phyloP scores from a whole-genome alignment of 495 filamentous ascomycete species.

The Annulohypoxylon moriforme region DNA sequence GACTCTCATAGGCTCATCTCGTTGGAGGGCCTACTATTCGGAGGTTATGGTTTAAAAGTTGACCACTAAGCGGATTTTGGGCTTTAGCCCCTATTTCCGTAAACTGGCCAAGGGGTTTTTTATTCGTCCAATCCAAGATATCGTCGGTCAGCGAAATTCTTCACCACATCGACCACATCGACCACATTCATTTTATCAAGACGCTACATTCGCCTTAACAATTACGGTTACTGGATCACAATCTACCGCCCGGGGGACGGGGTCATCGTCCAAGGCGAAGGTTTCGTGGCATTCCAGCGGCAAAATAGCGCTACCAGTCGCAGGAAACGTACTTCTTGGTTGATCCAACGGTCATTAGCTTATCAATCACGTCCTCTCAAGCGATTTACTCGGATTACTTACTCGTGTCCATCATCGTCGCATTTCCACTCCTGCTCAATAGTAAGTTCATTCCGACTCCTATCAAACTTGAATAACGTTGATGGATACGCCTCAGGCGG shows the following conservation, averaged over 20 bases:
- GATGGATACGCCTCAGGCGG: constrained; percentile 32
- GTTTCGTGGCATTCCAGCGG: constrained; percentile 20
- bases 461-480: constrained; percentile 26
- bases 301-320: constrained; percentile 5
- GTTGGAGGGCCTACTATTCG: too few species aligned
- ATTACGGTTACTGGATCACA: constrained; percentile 14
- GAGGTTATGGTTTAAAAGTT: too few species aligned
- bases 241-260: background rate
- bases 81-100: background rate
- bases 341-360: background rate
- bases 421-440: constrained; percentile 27
- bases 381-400: background rate
- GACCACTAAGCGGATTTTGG: too few species aligned
- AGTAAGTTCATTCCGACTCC: constrained; percentile 8
- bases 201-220: background rate
- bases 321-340: constrained; percentile 11
- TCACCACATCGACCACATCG: background rate
- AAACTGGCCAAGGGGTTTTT: background rate
- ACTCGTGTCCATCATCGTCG: constrained; percentile 15
- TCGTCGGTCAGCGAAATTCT: background rate
- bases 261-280: background rate
- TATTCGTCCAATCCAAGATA: too few species aligned
- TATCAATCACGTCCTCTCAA: background rate
- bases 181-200: background rate
- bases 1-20: too few species aligned